Percentiles rank a stretch among this genome's conserved stretches.
phyloP scores from a whole-genome alignment of 441 rosid genomes.

The Pelargonium cotyledonis region DNA sequence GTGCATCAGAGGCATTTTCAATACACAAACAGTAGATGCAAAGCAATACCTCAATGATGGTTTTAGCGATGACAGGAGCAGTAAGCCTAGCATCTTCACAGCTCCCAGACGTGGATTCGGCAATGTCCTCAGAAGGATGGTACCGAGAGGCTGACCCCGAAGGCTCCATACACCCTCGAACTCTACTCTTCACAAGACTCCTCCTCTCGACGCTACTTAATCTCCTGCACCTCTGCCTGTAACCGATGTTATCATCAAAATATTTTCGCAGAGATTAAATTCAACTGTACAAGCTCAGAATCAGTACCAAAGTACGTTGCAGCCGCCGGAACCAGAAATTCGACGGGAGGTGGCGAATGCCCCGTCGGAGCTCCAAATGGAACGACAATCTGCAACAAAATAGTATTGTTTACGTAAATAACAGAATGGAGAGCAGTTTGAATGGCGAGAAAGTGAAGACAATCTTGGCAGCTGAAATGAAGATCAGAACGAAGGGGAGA shows the following conservation, averaged over 20 bases:
- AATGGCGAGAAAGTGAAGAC: constrained; percentile 19
- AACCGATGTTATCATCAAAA: constrained; percentile 1
- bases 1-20: no score
- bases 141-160: constrained; percentile 52
- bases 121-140: constrained; percentile 88
- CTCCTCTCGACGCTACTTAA: constrained; percentile 28
- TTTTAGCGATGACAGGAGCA: constrained; percentile 69
- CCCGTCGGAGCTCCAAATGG: constrained; percentile 26
- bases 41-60: constrained; percentile 78
- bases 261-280: background rate
- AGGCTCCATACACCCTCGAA: constrained; percentile 56
- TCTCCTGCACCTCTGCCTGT: constrained; percentile 44
- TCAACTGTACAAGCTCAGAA: background rate
- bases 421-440: constrained; percentile 13
- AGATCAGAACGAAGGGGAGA: constrained; percentile 7
- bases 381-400: constrained; percentile 42
- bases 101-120: constrained; percentile 34
- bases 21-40: constrained; percentile 2
- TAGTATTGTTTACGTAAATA: background rate
- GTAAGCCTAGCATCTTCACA: constrained; percentile 50
- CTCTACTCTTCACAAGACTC: constrained; percentile 35
- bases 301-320: constrained; percentile 39
- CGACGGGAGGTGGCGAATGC: constrained; percentile 37
- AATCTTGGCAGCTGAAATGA: background rate
- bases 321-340: constrained; percentile 34